Conservation (phyloP, 495 filamentous ascomycete genomes). For the Clavariopsis aquatica region DNA sequence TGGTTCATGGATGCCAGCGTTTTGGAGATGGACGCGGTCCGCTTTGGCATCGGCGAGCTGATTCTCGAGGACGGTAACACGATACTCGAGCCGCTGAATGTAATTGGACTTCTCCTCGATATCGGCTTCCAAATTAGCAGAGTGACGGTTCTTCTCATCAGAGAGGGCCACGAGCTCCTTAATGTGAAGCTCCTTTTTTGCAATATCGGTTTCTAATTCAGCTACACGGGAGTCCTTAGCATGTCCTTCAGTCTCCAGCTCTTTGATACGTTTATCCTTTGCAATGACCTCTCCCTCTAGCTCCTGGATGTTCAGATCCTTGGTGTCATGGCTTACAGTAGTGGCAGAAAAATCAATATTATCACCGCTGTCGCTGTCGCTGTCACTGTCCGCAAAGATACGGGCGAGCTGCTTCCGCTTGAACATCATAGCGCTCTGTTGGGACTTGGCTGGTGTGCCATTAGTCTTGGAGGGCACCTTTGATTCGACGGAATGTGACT, state of each 20-base stretch:
- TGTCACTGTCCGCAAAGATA: not conserved
- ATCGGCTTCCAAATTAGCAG: not conserved
- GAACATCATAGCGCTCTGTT: not conserved
- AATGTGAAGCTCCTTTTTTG: not conserved
- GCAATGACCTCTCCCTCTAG: not conserved
- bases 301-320: not conserved
- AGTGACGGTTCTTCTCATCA: constrained; percentile 10
- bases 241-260: not conserved
- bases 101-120: not conserved
- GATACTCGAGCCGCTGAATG: constrained; percentile 3
- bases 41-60: not conserved
- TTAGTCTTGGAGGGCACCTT: not conserved
- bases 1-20: no score
- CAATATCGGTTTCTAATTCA: not conserved
- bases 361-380: not conserved
- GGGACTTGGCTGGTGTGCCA: not conserved
- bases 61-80: not conserved
- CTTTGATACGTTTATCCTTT: not conserved
- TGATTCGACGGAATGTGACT: not conserved
- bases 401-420: not conserved
- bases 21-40: not conserved
- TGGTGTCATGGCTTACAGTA: not conserved
- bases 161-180: not conserved
- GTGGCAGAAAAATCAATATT: not conserved
- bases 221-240: not conserved